Evolutionary conservation across 352 stramenopile species (phyloP), one percentile per base, ranked within the genome.

Genomic region (Saprolegnia diclina): DNA sequence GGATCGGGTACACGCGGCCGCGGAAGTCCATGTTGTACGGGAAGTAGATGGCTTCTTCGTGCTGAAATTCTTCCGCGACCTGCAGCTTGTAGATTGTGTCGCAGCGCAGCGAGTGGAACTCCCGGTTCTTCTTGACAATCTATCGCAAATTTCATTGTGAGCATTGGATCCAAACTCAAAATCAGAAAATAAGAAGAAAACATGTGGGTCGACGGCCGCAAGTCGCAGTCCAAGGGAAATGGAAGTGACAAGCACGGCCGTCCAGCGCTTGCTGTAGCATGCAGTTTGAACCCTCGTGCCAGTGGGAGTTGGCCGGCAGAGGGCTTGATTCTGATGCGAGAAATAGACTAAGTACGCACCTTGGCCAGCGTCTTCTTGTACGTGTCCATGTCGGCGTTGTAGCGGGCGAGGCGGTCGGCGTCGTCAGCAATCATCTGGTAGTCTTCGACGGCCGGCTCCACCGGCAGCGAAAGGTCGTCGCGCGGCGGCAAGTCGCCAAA

Each of bases 1-100:
- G 97, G 13, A 99, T 90, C 57, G 98, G 97, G 75, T 99, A 99
- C 64, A 97, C 97, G 55, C 98, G 85, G 38, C 98, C 97, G 42
- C 97, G 87, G 78, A 99, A 99, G 73, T 99, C 98, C 78, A 99
- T 89, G 79, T 99, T 99, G 85, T 99, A 99, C 44, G 97, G 97
- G 74, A 98, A 99, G 79, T 98, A 99, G 26, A 99, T 90, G 67
- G 89, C 88, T 18, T 97, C 83, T 75, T 98, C 97, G 68, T 99
- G 83, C 76, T 94, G 87, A 76, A 99, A 99, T 65, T 98, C 88
- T 56, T 98, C 80, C 0, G 96, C 96, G 65, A 98, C 91, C 65
- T 97, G 89, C 16, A 99, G 76, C 79, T 99, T 99, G 67, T 98
- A 89, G 40, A 92, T 80, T 26, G 92, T 92, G 73, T 98, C 97